Base-by-base conservation (phyloP, 805 yeast genomes). In the Saccharomycopsis oosterbeekiorum region DNA sequence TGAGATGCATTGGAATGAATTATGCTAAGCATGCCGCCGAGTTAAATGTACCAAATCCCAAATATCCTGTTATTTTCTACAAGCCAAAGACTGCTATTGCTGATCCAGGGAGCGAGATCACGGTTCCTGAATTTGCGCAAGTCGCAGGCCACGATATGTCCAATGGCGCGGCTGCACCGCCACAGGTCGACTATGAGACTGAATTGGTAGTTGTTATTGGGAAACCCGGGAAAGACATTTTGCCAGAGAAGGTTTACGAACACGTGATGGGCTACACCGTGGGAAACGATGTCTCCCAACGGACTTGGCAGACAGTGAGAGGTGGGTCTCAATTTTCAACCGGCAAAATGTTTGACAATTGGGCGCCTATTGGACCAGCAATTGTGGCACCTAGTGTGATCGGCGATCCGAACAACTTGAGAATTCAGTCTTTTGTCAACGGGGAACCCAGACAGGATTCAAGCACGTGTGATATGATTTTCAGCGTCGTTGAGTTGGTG, bases 321-420 rank as follows among this genome's bases (percentile, higher is more conserved):
- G 83, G 83, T 40, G 83, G 84, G 2, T 74, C 82, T 19, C 85
- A 82, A 65, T 82, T 81, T 75, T 70, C 76, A 43, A 69, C 76
- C 11, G 81, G 83, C 11, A 82, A 82, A 70, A 76, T 77, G 77
- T 80, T 78, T 65, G 85, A 82, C 62, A 77, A 78, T 3, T 81
- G 79, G 78, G 83, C 84, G 1, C 85, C 85, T 24, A 67, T 81
- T 59, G 85, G 85, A 2, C 85, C 85, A 4, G 79, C 78, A 8
- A 72, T 82, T 56, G 81, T 79, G 2, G 70, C 79, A 1, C 60
- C 75, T 2, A 60, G 65, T 12, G 60, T 75, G 17, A 70, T 76
- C 37, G 60, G 69, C 1, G 70, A 74, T 54, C 76, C 79, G 17
- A 69, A 71, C 50, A 62, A 66, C n/a, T 70, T 80, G 59, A 67